phyloP scores from a whole-genome alignment of 2,329 filamentous ascomycete species.

The Neopestalotiopsis sp. region DNA sequence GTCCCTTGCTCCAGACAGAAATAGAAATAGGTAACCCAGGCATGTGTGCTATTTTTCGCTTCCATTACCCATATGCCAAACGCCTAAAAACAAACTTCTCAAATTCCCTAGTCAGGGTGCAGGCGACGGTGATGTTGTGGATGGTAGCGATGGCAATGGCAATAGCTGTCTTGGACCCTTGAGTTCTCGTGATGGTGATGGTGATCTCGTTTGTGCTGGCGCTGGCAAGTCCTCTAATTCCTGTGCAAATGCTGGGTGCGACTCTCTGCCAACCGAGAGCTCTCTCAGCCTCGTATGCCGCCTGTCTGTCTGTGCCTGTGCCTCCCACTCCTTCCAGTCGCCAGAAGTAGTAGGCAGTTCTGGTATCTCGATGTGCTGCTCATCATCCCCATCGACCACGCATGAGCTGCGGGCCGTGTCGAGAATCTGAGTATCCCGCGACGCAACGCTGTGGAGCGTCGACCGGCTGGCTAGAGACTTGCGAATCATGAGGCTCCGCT shows the following conservation, averaged over 20 bases:
- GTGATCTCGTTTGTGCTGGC: constrained; percentile 24
- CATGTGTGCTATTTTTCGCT: neutral
- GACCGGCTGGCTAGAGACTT: constrained; percentile 38
- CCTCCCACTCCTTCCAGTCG: constrained; percentile 48
- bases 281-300: constrained; percentile 27
- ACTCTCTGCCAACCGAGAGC: constrained; percentile 19
- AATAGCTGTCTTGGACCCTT: neutral
- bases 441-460: constrained; percentile 17
- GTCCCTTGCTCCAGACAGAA: neutral
- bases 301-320: constrained; percentile 35
- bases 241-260: constrained; percentile 33
- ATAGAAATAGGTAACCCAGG: neutral
- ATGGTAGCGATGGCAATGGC: neutral
- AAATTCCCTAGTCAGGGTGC: neutral
- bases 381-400: constrained; percentile 20
- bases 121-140: neutral
- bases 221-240: constrained; percentile 23
- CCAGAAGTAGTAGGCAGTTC: constrained; percentile 12
- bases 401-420: constrained; percentile 18
- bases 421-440: constrained; percentile 17
- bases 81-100: too few relatives aligned
- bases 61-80: too few relatives aligned
- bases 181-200: constrained; percentile 23
- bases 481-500: constrained; percentile 35
- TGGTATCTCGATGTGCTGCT: constrained; percentile 11